Conservation (phyloP, 2,329 filamentous ascomycete species). For the Cytospora chrysosperma region DNA sequence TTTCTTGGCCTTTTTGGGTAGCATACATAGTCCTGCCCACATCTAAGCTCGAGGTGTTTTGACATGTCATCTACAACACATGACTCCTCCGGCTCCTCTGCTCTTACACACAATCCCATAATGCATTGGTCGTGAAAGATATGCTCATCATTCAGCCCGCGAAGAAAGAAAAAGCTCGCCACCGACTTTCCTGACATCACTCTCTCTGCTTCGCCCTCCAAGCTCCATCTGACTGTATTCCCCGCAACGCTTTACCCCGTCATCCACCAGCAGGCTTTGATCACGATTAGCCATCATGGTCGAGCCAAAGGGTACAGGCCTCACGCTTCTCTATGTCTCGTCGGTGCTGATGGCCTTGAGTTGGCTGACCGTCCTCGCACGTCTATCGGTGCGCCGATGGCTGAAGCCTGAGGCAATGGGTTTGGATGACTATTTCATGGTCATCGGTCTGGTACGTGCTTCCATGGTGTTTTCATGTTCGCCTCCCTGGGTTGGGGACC, state of each 20-base stretch:
- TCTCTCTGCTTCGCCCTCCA: neutral
- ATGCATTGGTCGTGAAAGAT: neutral
- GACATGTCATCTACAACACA: neutral
- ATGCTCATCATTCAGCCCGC: neutral
- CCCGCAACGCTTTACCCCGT: neutral
- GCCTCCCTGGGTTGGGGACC: neutral
- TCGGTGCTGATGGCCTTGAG: constrained; percentile 28
- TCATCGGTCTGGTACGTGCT: constrained; percentile 29
- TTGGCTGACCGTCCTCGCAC: constrained; percentile 28
- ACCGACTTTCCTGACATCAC: neutral
- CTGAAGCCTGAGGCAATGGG: constrained; percentile 29
- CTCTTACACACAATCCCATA: neutral
- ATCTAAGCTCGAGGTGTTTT: neutral
- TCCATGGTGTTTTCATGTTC: neutral
- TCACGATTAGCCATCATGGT: constrained; percentile 26
- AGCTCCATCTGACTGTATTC: neutral
- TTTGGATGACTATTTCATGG: constrained; percentile 31
- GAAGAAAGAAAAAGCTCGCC: neutral
- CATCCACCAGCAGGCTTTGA: neutral
- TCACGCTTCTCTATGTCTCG: constrained; percentile 29
- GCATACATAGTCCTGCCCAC: no score
- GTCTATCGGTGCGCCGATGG: constrained; percentile 29
- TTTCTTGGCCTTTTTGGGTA: no score
- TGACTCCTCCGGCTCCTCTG: neutral
- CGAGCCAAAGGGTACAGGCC: constrained; percentile 29